Conservation (phyloP, 176 grass and related monocot species). For the Lolium rigidum region DNA sequence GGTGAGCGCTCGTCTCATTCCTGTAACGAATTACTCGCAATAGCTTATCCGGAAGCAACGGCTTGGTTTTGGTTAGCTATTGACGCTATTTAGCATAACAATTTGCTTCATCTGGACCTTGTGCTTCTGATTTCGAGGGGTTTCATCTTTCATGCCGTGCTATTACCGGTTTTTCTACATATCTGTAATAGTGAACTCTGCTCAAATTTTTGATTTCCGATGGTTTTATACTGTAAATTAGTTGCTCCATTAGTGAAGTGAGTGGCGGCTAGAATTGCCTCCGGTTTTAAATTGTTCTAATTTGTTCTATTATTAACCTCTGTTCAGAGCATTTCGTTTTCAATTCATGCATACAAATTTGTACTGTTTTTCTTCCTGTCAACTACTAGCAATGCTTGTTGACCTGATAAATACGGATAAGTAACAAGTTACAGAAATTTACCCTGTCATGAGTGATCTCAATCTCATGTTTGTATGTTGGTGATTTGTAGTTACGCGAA, state of each 20-base stretch:
- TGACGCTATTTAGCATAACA: background rate
- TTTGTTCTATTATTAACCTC: background rate
- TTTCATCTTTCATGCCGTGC: slow-evolving; percentile 7
- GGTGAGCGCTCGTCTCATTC: slow-evolving; percentile 32
- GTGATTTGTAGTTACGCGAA: slow-evolving; percentile 70
- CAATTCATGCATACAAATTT: background rate
- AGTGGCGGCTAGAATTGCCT: background rate
- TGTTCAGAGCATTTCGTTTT: background rate
- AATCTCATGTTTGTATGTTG: slow-evolving; percentile 24
- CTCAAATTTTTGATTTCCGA: background rate
- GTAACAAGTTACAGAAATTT: slow-evolving; percentile 10
- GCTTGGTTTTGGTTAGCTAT: background rate
- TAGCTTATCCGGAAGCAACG: background rate
- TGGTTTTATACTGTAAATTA: background rate
- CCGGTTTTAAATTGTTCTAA: background rate
- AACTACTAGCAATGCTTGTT: background rate
- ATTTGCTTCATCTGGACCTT: background rate
- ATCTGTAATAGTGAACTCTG: background rate
- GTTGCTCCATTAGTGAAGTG: background rate
- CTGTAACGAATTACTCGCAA: background rate
- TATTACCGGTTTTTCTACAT: background rate
- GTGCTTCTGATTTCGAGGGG: background rate
- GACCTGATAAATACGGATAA: background rate
- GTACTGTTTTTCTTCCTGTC: background rate
- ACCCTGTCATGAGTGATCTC: background rate